Base-by-base conservation (phyloP, 148 eudicot species). In the Hydrangea macrophylla region DNA sequence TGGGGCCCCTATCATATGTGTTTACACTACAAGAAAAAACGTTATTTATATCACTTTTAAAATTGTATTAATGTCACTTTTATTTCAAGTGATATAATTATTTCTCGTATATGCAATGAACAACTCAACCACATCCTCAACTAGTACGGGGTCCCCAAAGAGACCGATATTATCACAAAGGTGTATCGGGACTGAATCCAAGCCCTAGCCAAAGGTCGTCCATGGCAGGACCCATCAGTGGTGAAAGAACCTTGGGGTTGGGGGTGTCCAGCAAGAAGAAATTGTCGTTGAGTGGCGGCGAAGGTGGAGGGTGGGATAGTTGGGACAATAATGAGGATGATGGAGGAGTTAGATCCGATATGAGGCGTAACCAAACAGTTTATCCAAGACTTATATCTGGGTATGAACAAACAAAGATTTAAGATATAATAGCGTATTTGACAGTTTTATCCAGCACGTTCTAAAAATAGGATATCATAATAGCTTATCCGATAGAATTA, bases 221-320 rank as follows among this genome's bases (percentile, higher is more conserved):
- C 90, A 0, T 93, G 98, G 98, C 80, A 84, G 28, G 96, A 93
- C 39, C 96, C 98, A 0, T 90, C 98, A 0, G 86, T 88, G 0
- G 92, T 87, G 0, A 92, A 82, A 77, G 96, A 85, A 28, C 58
- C 61, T n/a, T 75, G 3, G 72, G 65, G 5, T n/a, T n/a, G n/a
- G n/a, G n/a, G n/a, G n/a, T n/a, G n/a, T 68, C 68, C 35, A 26
- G 59, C 9, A 31, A 33, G 2, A 67, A 20, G 57, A 78, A 64
- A 45, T 81, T 79, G 7, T 81, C 83, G 18, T 32, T 72, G 68
- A 54, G 69, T 7, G 68, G 56, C 7, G 55, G 79, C 11, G 60
- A 69, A 2, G 67, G 60, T 62, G 82, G 79, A 3, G 91, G 89
- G 6, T 92, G 98, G 98, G 96, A 88, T 78, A 80, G 68, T 74